Base-by-base conservation (phyloP, 371 early-diverging fungal species). In the Mucor plumbeus region DNA sequence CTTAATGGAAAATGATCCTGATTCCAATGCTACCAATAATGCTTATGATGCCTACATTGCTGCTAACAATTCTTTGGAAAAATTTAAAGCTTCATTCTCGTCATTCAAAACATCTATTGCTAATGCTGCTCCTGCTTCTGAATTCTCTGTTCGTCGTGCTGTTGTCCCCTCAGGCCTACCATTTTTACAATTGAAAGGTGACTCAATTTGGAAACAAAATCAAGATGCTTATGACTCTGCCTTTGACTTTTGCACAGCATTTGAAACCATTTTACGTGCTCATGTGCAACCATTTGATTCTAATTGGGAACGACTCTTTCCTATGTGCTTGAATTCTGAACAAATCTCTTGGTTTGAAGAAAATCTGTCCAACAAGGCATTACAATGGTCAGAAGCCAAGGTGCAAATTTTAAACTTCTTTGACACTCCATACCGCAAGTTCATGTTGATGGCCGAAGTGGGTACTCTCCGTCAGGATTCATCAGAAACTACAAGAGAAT, bases 341-440 rank as follows among this genome's bases (percentile, higher is more conserved):
- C 33, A 55, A 15, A n/a, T 10, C 6, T 54, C 55, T 14, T 63
- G 63, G 63, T 63, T 39, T 33, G 41, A 63, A 9, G 63, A 63
- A 21, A 34, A 33, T 14, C 33, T 63, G 31, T 1, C 7, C 0
- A n/a, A 15, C 31, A 38, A 43, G 14, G 0, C 8, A 0, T 7
- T 40, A 0, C 4, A 40, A 4, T 55, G 63, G 63, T 9, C 5
- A 1, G 41, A 63, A 31, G 63, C 63, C 26, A 3, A 34, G 1
- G 4, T 4, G 0, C 8, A 15, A 4, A 54, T 63, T 15, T 14
- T 63, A 10, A 54, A 63, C 33, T 14, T 34, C 31, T 63, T 39
- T 31, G 63, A 63, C 33, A 63, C 63, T 0, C 63, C 63, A 19
- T 63, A 55, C 17, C 5, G 43, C 2, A 63, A 55, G n/a, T 63